Evolutionary conservation across 2,329 filamentous ascomycete species (phyloP), one percentile per base, ranked within the genome.

Genomic region (Achaetomium macrosporum): DNA sequence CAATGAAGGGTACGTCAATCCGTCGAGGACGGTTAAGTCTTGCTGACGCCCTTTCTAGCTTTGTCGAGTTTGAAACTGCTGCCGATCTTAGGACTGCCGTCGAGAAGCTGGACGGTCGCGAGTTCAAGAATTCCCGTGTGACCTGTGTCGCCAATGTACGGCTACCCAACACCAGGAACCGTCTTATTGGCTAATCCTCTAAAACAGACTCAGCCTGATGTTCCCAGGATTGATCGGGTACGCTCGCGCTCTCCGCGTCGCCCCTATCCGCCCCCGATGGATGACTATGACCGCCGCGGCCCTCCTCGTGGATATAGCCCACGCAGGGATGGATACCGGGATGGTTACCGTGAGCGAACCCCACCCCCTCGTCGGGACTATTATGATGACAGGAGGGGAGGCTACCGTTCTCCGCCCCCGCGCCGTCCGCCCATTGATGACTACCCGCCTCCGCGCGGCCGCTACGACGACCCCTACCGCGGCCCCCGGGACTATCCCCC

Each of bases 51-150:
- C 53, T 42, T 42, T 50, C 53, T 67, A 96, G 92, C 66, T 97
- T 96, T 70, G 92, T 99, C 68, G 93, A 99, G 69, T 99, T 96
- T 66, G 93, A 99, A 74, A 95, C 90, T 57, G 87, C 87, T 54
- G 85, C 83, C 61, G 93, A 99, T 66, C 76, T 99, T 55, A 90
- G 88, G 68, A 86, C 85, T 55, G 93, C 93, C 50, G 89, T 97
- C 53, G 90, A 96, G 70, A 96, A 96, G 73, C 87, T 99, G 58
- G 90, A 97, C 69, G 84, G 84, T 61, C 85, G 84, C 68, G 90
- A 96, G 66, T 97, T 97, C 73, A 96, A 96, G 76, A 90, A 90
- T 63, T 83, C 84, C 60, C 81, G 83, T 60, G 92, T 99, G 62
- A 85, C 81, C 61, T 99, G 93, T 72, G 76, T 88, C 64, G 84